Percentiles rank a stretch among this genome's conserved stretches.
Conservation (phyloP, 768 basidiomycete genomes). For the Tylopilus balloui region DNA sequence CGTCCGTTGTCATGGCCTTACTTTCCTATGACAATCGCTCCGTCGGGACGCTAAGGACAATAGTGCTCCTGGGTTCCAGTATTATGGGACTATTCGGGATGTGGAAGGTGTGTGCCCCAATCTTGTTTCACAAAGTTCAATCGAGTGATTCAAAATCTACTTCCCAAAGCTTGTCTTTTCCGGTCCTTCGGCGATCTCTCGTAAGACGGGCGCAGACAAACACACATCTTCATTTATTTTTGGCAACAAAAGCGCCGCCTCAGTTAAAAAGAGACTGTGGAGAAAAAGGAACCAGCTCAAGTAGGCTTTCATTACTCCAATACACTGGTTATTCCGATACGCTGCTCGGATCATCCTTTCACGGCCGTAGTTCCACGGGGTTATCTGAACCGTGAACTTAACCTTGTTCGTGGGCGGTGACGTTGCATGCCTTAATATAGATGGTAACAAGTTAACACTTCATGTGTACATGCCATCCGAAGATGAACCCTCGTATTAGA, state of each 20-base stretch:
- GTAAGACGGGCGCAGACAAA: constrained; percentile 78
- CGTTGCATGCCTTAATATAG: constrained; percentile 16
- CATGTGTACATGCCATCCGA: constrained; percentile 17
- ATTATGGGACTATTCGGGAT: constrained; percentile 61
- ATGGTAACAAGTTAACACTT: constrained; percentile 7
- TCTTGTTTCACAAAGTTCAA: constrained; percentile 11
- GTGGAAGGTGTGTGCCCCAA: constrained; percentile 56
- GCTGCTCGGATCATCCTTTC: constrained; percentile 16
- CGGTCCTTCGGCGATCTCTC: constrained; percentile 51
- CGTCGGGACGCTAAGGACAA: constrained; percentile 52
- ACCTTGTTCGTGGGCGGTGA: constrained; percentile 21
- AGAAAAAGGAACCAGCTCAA: constrained; percentile 36
- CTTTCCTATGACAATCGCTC: constrained; percentile 59
- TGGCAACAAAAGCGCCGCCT: constrained; percentile 66
- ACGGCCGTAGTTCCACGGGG: constrained; percentile 8
- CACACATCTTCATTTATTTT: constrained; percentile 77
- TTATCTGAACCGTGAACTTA: constrained; percentile 20
- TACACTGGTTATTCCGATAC: no score
- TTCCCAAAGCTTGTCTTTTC: constrained; percentile 54
- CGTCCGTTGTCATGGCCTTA: constrained; percentile 52
- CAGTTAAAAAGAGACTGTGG: constrained; percentile 56
- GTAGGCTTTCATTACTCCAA: constrained; percentile 19
- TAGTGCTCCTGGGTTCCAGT: constrained; percentile 47
- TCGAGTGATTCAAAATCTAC: constrained; percentile 11
- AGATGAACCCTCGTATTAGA: constrained; percentile 7